A percentile compares a stretch with the other conserved stretches of the same genome.
These are phyloP conservation scores for Fusarium zealandicum DNA, from an alignment of 2,329 filamentous ascomycete species.

Conservation along the genomic window DNA sequence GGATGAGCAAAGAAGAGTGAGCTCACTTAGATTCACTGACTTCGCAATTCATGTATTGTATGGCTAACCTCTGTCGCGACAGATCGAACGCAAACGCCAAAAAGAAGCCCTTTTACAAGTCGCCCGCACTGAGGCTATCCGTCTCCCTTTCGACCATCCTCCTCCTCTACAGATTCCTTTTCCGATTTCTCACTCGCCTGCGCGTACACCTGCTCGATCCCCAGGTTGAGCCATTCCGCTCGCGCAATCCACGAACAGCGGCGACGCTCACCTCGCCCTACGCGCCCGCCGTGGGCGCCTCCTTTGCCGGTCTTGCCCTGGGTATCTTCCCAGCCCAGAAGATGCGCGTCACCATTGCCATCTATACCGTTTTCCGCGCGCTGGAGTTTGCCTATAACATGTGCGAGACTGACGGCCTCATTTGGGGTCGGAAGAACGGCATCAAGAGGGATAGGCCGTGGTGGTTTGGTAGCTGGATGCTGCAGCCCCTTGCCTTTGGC, in stretches of 20 bases:
- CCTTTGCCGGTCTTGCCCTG: slow-evolving; percentile 82
- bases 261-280: slow-evolving; percentile 80
- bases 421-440: slow-evolving; percentile 66
- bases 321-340: slow-evolving; percentile 73
- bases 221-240: slow-evolving; percentile 81
- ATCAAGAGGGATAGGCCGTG: slow-evolving; percentile 70
- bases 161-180: slow-evolving; percentile 85
- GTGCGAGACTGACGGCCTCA: slow-evolving; percentile 74
- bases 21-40: slow-evolving; percentile 22
- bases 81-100: slow-evolving; percentile 45
- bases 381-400: slow-evolving; percentile 88
- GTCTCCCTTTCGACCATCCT: slow-evolving; percentile 85
- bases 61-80: slow-evolving; percentile 8
- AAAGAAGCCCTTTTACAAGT: slow-evolving; percentile 66
- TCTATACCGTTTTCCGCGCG: slow-evolving; percentile 81
- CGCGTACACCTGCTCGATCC: slow-evolving; percentile 80
- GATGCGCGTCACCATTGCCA: slow-evolving; percentile 79
- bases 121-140: slow-evolving; percentile 77
- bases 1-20: slow-evolving; percentile 57
- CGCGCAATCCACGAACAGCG: slow-evolving; percentile 80
- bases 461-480: slow-evolving; percentile 86
- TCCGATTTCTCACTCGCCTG: slow-evolving; percentile 85
- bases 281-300: slow-evolving; percentile 89
- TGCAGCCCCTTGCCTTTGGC: slow-evolving; percentile 78
- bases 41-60: not conserved